Conservation (phyloP, 495 filamentous ascomycete species). For the Hyphodiscus hymeniophilus region DNA sequence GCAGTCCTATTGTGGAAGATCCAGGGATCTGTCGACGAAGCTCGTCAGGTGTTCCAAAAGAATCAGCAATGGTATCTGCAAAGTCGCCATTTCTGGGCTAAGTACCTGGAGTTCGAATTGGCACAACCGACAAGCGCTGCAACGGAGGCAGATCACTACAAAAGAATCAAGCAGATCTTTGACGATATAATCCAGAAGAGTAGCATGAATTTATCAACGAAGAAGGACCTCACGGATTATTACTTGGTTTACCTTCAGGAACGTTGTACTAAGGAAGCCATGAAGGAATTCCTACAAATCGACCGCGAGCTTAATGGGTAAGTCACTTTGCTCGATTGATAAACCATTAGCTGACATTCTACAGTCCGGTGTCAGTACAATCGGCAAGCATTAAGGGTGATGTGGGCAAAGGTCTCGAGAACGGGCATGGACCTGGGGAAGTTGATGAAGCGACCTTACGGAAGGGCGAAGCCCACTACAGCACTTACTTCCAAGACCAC, state of each 20-base stretch:
- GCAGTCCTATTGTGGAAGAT: conserved; percentile 85
- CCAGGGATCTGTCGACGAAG: conserved; percentile 77
- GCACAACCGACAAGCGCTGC: conserved; percentile 68
- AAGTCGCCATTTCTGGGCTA: conserved; percentile 86
- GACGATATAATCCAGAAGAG: conserved; percentile 71
- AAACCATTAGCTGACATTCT: conserved; percentile 11
- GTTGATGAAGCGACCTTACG: conserved; percentile 55
- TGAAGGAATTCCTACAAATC: conserved; percentile 76
- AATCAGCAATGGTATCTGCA: conserved; percentile 81
- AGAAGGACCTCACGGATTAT: conserved; percentile 68
- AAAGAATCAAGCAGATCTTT: conserved; percentile 72
- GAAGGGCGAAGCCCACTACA: conserved; percentile 56
- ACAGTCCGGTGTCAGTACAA: conserved; percentile 44
- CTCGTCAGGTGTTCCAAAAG: conserved; percentile 74
- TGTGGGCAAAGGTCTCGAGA: conserved; percentile 41
- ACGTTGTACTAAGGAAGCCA: conserved; percentile 70
- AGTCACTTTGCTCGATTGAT: conserved; percentile 20
- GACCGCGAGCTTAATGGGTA: conserved; percentile 85
- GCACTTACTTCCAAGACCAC: conserved; percentile 57
- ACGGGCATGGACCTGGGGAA: conserved; percentile 47
- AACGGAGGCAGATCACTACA: conserved; percentile 57
- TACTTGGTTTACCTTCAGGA: conserved; percentile 86
- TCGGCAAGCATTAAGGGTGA: conserved; percentile 20
- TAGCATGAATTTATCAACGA: conserved; percentile 52
- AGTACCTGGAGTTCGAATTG: conserved; percentile 83